Percentiles rank a stretch among this genome's conserved stretches.
phyloP scores from a whole-genome alignment of 345 rosid genomes.

The Salix suchowensis region DNA sequence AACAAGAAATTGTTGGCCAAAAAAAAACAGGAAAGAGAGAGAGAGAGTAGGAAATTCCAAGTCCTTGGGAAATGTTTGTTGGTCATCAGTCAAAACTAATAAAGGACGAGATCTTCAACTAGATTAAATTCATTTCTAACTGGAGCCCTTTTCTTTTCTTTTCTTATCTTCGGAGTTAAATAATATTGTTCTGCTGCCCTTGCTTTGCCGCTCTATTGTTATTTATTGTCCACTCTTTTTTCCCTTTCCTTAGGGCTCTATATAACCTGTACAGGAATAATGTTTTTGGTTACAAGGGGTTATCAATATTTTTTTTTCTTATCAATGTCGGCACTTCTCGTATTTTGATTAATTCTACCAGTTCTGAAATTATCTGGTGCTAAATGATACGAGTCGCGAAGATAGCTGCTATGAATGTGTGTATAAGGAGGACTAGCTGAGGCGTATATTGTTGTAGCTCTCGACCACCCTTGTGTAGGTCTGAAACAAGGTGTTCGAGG shows the following conservation, averaged over 20 bases:
- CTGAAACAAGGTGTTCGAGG: background rate
- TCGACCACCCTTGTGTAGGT: background rate
- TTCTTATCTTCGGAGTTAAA: background rate
- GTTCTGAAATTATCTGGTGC: background rate
- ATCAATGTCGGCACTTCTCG: no score
- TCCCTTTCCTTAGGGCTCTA: background rate
- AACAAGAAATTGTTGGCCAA: background rate
- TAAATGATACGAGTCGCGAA: background rate
- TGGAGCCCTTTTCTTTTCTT: background rate
- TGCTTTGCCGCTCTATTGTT: conserved; percentile 11
- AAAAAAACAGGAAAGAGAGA: background rate
- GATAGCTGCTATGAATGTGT: background rate
- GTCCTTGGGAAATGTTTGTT: conserved; percentile 9
- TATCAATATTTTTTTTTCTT: background rate
- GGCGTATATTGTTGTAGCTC: background rate
- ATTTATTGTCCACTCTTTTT: background rate
- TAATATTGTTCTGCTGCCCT: background rate
- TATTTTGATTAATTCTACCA: no score
- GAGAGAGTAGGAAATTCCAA: background rate
- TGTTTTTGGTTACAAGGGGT: no score
- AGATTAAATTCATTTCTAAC: conserved; percentile 6
- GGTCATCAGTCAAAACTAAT: conserved; percentile 37
- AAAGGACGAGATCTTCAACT: conserved; percentile 25
- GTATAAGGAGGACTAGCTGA: background rate
- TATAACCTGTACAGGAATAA: background rate